phyloP scores from a whole-genome alignment of 345 rosid genomes.

The Cardiospermum halicacabum region DNA sequence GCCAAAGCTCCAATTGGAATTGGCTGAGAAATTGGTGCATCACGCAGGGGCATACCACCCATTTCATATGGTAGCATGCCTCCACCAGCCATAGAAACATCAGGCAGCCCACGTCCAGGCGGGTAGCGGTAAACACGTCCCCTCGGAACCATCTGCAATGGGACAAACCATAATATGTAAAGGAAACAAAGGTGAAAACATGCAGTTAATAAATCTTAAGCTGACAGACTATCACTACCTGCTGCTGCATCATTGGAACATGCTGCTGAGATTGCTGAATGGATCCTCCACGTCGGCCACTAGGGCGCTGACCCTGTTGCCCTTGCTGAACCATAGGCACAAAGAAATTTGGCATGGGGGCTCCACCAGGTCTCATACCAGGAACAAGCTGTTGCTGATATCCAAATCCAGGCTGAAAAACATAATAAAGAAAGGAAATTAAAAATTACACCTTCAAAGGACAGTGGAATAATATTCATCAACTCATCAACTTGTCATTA shows the following conservation, averaged over 20 bases:
- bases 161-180: not conserved
- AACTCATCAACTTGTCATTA: too few relatives aligned
- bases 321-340: slow-evolving; percentile 93
- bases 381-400: slow-evolving; percentile 94
- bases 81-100: slow-evolving; percentile 64
- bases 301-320: slow-evolving; percentile 85
- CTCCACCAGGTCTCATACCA: slow-evolving; percentile 84
- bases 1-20: slow-evolving; percentile 85
- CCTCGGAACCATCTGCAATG: slow-evolving; percentile 69
- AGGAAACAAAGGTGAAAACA: not conserved
- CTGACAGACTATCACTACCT: slow-evolving; percentile 34
- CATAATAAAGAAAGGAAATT: not conserved
- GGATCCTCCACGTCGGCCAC: slow-evolving; percentile 63
- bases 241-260: slow-evolving; percentile 75
- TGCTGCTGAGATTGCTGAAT: slow-evolving; percentile 78
- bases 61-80: slow-evolving; percentile 75
- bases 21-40: slow-evolving; percentile 50
- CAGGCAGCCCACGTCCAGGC: slow-evolving; percentile 77
- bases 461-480: not conserved
- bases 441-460: not conserved
- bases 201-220: not conserved
- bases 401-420: slow-evolving; percentile 75
- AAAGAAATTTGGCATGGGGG: slow-evolving; percentile 70
- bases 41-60: slow-evolving; percentile 60
- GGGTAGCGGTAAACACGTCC: slow-evolving; percentile 73